Percentiles rank a stretch among this genome's conserved stretches.
Evolutionary conservation across 2,329 filamentous ascomycete genomes (phyloP).

Genomic region (Penicillium sp.): DNA sequence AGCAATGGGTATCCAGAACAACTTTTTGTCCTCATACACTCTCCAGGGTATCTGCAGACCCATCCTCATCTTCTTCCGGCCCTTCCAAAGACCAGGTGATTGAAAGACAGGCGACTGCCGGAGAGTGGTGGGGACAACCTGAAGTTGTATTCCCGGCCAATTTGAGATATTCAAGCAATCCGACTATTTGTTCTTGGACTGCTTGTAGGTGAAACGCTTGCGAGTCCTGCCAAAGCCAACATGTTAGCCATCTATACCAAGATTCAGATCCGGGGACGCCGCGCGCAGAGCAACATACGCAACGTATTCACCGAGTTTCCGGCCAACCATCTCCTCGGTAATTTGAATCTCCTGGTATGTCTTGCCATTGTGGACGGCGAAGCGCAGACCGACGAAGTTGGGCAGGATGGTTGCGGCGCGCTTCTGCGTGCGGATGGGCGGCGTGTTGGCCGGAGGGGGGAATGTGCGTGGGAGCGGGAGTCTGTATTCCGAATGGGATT

Average conservation of each 20-base stretch:
- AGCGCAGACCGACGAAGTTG: slow-evolving; percentile 86
- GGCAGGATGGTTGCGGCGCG: slow-evolving; percentile 87
- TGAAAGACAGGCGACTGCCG: neutral
- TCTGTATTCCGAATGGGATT: slow-evolving; percentile 28
- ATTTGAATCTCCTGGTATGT: slow-evolving; percentile 78
- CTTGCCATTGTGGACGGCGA: slow-evolving; percentile 92
- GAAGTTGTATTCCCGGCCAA: neutral
- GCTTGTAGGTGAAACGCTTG: slow-evolving; percentile 68
- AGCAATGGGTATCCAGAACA: neutral
- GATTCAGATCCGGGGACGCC: neutral
- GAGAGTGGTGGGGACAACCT: neutral
- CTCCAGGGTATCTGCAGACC: slow-evolving; percentile 10
- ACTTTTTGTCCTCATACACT: neutral
- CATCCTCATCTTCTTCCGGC: neutral
- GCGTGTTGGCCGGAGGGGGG: slow-evolving; percentile 62
- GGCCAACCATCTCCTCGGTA: slow-evolving; percentile 94
- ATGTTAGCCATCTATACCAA: slow-evolving; percentile 2
- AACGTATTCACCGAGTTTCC: slow-evolving; percentile 91
- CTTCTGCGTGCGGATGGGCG: slow-evolving; percentile 82
- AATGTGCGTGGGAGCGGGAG: slow-evolving; percentile 45
- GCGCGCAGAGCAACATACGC: slow-evolving; percentile 59
- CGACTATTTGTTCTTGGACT: slow-evolving; percentile 68
- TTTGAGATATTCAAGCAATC: slow-evolving; percentile 1
- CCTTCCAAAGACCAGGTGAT: neutral
- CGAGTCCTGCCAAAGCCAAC: slow-evolving; percentile 56